Evolutionary conservation across 169 alveolate genomes (phyloP).

Genomic region (Eimeria zaria): DNA sequence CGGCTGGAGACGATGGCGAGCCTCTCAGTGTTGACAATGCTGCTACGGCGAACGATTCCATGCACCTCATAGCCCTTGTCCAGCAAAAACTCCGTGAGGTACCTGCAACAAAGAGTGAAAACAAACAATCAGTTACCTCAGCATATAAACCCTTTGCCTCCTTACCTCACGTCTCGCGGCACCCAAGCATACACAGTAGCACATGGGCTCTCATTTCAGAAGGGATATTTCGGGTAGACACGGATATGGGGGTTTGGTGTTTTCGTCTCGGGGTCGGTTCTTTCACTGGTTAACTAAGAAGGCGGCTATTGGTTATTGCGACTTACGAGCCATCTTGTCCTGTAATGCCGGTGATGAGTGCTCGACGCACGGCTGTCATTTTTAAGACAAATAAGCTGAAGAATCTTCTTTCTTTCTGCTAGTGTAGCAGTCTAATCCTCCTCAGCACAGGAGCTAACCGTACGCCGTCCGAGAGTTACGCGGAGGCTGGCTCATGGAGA

Average conservation of each 20-base stretch:
- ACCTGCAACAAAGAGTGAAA: conserved; percentile 76
- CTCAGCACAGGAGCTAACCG: conserved; percentile 11
- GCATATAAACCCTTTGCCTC: neutral
- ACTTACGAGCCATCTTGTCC: conserved; percentile 94
- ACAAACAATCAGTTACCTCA: neutral
- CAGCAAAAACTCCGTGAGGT: conserved; percentile 91
- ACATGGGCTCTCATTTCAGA: neutral
- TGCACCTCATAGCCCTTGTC: conserved; percentile 91
- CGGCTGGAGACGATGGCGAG: conserved; percentile 89
- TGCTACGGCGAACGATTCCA: conserved; percentile 91
- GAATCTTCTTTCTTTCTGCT: neutral
- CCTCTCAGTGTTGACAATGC: conserved; percentile 89
- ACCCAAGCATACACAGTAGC: neutral
- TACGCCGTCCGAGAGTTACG: neutral
- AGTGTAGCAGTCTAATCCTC: neutral
- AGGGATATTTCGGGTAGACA: neutral
- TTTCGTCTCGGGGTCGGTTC: neutral
- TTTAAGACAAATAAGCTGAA: neutral
- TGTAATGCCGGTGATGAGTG: conserved; percentile 92
- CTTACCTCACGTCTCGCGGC: neutral
- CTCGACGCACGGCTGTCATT: conserved; percentile 64
- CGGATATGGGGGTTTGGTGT: neutral
- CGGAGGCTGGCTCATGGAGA: neutral
- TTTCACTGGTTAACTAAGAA: no score
- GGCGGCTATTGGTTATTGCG: neutral